phyloP scores from a whole-genome alignment of 2,329 filamentous ascomycete species.

The Xylaria polymorpha region DNA sequence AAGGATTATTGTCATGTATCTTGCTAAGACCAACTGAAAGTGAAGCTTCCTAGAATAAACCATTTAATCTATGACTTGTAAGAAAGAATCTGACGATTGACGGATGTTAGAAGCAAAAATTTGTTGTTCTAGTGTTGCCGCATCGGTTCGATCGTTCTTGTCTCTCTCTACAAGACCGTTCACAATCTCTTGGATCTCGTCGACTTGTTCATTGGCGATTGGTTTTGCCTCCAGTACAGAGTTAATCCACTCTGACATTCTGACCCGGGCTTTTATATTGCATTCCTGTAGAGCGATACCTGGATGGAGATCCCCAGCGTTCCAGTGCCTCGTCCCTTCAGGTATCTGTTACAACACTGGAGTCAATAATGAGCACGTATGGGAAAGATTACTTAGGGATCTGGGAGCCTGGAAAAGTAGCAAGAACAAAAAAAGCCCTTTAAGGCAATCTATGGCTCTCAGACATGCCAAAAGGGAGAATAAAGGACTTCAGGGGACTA shows the following conservation, averaged over 20 bases:
- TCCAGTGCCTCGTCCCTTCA: not conserved
- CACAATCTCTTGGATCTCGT: conserved; percentile 6
- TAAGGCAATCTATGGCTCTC: too few relatives aligned
- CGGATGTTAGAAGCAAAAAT: not conserved
- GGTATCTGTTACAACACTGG: not conserved
- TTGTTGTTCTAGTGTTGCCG: conserved; percentile 4
- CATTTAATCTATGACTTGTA: not conserved
- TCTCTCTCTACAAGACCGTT: not conserved
- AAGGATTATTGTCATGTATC: not conserved
- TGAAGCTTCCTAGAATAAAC: not conserved
- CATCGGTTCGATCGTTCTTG: not conserved
- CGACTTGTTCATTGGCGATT: not conserved
- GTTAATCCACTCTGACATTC: conserved; percentile 8
- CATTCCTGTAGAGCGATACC: not conserved
- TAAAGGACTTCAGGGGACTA: too few relatives aligned
- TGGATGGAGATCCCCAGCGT: not conserved
- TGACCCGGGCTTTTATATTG: not conserved
- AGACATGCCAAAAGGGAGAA: too few relatives aligned
- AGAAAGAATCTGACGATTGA: not conserved
- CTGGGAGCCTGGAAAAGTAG: too few relatives aligned
- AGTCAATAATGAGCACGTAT: too few relatives aligned
- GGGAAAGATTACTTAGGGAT: too few relatives aligned
- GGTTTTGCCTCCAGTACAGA: not conserved
- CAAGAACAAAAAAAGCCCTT: too few relatives aligned
- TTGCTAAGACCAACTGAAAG: not conserved